Percentiles rank a stretch among this genome's conserved stretches.
Evolutionary conservation across 805 yeast genomes (phyloP).

Genomic region (Ogataea zsoltii): DNA sequence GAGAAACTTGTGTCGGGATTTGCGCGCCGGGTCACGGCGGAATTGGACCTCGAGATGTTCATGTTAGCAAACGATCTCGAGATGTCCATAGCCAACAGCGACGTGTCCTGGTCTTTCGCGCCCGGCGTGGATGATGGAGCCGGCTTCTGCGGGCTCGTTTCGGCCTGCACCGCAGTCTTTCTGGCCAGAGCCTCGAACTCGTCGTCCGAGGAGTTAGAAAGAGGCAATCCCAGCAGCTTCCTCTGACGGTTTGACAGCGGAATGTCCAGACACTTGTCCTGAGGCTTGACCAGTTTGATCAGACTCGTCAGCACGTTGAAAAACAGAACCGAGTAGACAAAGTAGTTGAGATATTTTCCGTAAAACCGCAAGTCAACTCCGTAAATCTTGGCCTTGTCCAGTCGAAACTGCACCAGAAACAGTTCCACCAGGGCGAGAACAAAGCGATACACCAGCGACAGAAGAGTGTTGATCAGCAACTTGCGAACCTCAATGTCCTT

Average conservation of each 20-base stretch:
- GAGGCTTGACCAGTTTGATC: conserved; percentile 38
- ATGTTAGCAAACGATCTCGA: conserved; percentile 32
- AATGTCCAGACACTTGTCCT: conserved; percentile 52
- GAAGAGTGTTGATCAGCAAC: conserved; percentile 33
- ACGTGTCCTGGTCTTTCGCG: conserved; percentile 17
- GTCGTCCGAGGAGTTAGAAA: conserved; percentile 11
- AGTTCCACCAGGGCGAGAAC: conserved; percentile 25
- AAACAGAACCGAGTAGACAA: conserved; percentile 27
- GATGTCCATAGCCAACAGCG: conserved; percentile 26
- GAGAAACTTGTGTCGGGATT: background rate
- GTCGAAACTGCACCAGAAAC: conserved; percentile 17
- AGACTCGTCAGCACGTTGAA: conserved; percentile 33
- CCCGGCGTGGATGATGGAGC: background rate
- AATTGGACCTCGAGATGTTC: conserved; percentile 21
- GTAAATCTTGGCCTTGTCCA: conserved; percentile 2
- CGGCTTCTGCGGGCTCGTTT: background rate
- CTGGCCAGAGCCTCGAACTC: conserved; percentile 1
- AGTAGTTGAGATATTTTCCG: conserved; percentile 19
- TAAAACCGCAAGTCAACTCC: background rate
- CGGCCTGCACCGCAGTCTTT: background rate
- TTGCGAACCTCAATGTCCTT: conserved; percentile 39
- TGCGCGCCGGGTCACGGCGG: background rate
- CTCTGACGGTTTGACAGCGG: conserved; percentile 50
- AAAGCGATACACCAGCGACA: conserved; percentile 34
- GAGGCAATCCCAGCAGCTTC: conserved; percentile 43